phyloP scores from a whole-genome alignment of 2,329 filamentous ascomycete species.

The Penicillium palitans region DNA sequence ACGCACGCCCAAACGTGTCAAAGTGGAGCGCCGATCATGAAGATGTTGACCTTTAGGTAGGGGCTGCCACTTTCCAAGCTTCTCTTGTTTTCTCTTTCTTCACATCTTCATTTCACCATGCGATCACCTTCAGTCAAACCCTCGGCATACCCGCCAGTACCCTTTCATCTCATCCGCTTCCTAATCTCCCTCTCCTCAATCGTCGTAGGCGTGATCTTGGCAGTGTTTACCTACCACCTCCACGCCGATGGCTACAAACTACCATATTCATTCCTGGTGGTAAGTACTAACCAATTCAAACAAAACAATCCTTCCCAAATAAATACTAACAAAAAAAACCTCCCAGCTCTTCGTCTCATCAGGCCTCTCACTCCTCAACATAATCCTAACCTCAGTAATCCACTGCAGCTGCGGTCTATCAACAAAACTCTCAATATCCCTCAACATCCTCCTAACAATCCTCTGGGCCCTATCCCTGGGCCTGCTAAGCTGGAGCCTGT shows the following conservation, averaged over 20 bases:
- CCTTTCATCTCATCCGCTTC: constrained; percentile 44
- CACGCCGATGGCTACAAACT: constrained; percentile 52
- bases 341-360: constrained; percentile 53
- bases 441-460: constrained; percentile 51
- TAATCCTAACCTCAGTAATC: constrained; percentile 51
- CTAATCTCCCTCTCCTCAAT: constrained; percentile 53
- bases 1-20: constrained; percentile 76
- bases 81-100: not conserved
- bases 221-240: constrained; percentile 58
- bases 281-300: constrained; percentile 34
- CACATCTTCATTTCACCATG: constrained; percentile 27
- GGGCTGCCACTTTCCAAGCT: not conserved
- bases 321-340: not conserved
- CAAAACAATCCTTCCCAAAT: not conserved
- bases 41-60: not conserved
- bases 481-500: constrained; percentile 56
- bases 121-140: constrained; percentile 35
- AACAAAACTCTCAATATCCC: constrained; percentile 51
- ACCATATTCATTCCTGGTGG: constrained; percentile 62
- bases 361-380: constrained; percentile 53
- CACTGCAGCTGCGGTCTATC: constrained; percentile 56
- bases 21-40: constrained; percentile 50
- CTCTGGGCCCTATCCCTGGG: constrained; percentile 56
- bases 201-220: constrained; percentile 56
- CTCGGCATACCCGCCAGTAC: constrained; percentile 42